phyloP scores from a whole-genome alignment of 306 rosid genomes.

The Alnus glutinosa region DNA sequence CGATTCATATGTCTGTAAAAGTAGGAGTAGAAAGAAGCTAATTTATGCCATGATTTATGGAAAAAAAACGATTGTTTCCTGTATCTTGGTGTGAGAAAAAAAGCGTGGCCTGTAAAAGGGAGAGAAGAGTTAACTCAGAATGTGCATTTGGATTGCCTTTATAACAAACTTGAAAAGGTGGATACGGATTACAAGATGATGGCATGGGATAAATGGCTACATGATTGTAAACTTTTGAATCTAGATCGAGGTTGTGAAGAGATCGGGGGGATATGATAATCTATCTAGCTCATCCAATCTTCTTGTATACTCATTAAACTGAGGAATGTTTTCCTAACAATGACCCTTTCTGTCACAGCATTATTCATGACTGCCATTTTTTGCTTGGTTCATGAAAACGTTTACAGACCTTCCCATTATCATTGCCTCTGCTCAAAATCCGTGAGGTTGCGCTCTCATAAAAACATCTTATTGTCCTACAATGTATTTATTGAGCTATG shows the following conservation, averaged over 20 bases:
- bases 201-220: neutral
- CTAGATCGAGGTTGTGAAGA: neutral
- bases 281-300: neutral
- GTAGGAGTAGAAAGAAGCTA: neutral
- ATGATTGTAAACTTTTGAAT: neutral
- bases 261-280: neutral
- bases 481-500: neutral
- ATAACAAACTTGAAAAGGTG: neutral
- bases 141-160: neutral
- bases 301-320: neutral
- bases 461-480: neutral
- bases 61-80: neutral
- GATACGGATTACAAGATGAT: neutral
- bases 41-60: neutral
- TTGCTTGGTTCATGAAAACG: neutral
- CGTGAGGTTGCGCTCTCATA: neutral
- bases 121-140: neutral
- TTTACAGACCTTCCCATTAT: neutral
- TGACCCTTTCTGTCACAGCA: neutral
- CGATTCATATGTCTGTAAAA: neutral
- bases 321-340: neutral
- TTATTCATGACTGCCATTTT: neutral
- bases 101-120: neutral
- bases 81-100: neutral
- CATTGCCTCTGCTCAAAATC: neutral